These are phyloP conservation scores for Neurospora terricola DNA, from an alignment of 495 filamentous ascomycete genomes.

Conservation along the genomic window DNA sequence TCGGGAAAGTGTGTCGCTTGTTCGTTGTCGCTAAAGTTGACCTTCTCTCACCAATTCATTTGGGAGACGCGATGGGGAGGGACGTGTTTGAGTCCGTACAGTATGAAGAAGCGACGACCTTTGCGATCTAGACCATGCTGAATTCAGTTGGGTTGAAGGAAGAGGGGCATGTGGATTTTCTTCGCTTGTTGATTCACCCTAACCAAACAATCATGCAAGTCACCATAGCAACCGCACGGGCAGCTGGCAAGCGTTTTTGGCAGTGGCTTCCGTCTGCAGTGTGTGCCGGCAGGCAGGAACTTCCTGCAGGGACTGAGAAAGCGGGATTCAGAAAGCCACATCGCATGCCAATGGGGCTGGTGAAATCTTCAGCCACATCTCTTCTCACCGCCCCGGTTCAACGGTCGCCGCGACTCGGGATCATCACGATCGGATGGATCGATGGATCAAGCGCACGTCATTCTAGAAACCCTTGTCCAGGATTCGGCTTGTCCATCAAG, in stretches of 20 bases:
- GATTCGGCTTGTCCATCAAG: neutral
- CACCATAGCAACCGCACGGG: slow-evolving; percentile 13
- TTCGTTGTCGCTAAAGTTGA: neutral
- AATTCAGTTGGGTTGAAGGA: neutral
- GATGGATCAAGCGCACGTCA: neutral
- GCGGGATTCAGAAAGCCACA: neutral
- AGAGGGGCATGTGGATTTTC: neutral
- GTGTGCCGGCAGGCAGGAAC: neutral
- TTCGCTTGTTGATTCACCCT: neutral
- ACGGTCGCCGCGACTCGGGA: neutral
- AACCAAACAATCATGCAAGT: slow-evolving; percentile 13
- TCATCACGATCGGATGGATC: neutral
- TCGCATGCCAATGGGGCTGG: neutral
- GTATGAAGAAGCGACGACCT: neutral
- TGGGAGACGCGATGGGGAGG: neutral
- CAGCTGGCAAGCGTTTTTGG: slow-evolving; percentile 3
- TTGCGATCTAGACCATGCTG: neutral
- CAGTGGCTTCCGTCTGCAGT: neutral
- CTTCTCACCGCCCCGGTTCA: neutral
- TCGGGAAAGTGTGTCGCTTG: neutral
- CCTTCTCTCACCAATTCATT: neutral
- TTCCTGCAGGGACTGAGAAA: neutral
- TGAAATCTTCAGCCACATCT: neutral
- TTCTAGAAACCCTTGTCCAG: neutral
- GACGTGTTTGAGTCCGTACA: neutral